These are phyloP conservation scores for Beverwykella pulmonaria DNA, from an alignment of 495 filamentous ascomycete genomes.

Conservation along the genomic window DNA sequence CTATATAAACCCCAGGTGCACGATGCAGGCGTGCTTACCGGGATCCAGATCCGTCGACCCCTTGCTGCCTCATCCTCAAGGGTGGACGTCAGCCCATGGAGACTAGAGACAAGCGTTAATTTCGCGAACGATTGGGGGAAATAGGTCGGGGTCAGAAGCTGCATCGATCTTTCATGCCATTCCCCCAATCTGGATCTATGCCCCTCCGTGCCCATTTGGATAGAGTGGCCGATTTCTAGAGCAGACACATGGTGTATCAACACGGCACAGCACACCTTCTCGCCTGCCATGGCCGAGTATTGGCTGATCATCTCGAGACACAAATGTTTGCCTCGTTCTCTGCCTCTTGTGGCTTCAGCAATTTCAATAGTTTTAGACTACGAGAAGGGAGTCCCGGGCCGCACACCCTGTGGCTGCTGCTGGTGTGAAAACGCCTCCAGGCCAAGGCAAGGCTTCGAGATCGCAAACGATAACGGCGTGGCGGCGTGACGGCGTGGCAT, in stretches of 20 bases:
- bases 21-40: constrained; percentile 12
- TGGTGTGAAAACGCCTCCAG: not conserved
- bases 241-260: not conserved
- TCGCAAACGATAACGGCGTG: not conserved
- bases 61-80: constrained; percentile 9
- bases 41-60: not conserved
- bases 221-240: constrained; percentile 11
- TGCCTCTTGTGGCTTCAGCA: not conserved
- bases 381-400: constrained; percentile 10
- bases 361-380: not conserved
- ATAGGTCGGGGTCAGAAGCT: not conserved
- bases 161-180: constrained; percentile 8
- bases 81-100: constrained; percentile 9
- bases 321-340: too few relatives aligned
- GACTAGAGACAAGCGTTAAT: constrained; percentile 13
- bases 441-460: not conserved
- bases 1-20: constrained; percentile 24
- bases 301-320: not conserved
- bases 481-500: constrained; percentile 8
- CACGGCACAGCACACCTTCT: constrained; percentile 5
- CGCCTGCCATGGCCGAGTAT: not conserved
- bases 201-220: constrained; percentile 25
- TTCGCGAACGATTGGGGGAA: constrained; percentile 35
- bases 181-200: constrained; percentile 1
- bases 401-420: not conserved